These are phyloP conservation scores for Cyathus striatus DNA, from an alignment of 768 basidiomycete species.

Conservation along the genomic window DNA sequence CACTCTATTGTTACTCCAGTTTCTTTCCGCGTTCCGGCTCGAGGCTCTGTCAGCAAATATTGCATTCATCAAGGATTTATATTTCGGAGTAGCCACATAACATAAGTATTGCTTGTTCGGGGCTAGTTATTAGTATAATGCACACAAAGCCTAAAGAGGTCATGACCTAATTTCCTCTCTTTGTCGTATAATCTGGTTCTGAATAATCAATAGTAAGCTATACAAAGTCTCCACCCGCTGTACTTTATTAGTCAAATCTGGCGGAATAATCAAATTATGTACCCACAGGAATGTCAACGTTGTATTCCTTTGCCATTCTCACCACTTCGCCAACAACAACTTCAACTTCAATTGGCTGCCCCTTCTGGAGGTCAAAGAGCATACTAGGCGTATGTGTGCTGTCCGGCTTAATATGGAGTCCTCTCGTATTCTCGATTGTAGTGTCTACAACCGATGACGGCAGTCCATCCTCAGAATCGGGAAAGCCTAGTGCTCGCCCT, in stretches of 20 bases:
- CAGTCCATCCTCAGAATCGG: slow-evolving; percentile 38
- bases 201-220: slow-evolving; percentile 50
- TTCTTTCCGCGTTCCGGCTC: too few species aligned
- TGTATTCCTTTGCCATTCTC: slow-evolving; percentile 38
- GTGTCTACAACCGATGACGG: slow-evolving; percentile 35
- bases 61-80: too few species aligned
- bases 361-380: slow-evolving; percentile 51
- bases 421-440: slow-evolving; percentile 32
- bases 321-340: slow-evolving; percentile 61
- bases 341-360: slow-evolving; percentile 62
- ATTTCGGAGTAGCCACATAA: too few species aligned
- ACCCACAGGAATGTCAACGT: slow-evolving; percentile 47
- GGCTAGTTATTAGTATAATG: too few species aligned
- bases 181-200: slow-evolving; percentile 53
- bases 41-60: too few species aligned
- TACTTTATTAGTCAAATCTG: neutral
- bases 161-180: slow-evolving; percentile 7
- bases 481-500: slow-evolving; percentile 44
- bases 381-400: slow-evolving; percentile 53
- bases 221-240: slow-evolving; percentile 65
- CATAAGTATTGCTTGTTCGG: too few species aligned
- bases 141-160: too few species aligned
- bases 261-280: slow-evolving; percentile 2
- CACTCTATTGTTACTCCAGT: too few species aligned
- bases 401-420: slow-evolving; percentile 33